phyloP scores from a whole-genome alignment of 2,329 filamentous ascomycete genomes.

The Ophiostoma perfectum region DNA sequence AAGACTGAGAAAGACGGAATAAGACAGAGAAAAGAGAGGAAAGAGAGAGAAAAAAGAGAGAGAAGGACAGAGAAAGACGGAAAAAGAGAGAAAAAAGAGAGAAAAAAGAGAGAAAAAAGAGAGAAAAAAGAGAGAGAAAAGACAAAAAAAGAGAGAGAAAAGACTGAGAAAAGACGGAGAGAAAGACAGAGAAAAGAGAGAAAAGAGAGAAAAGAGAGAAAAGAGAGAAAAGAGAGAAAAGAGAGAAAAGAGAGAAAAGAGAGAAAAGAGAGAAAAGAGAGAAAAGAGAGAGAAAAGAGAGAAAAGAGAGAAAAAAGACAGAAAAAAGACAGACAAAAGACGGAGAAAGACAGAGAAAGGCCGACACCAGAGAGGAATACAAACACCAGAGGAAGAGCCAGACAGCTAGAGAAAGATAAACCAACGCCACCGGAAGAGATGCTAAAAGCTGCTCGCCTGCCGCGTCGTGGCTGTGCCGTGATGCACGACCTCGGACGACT shows the following conservation, averaged over 20 bases:
- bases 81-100: not conserved
- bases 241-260: too few relatives aligned
- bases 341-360: not conserved
- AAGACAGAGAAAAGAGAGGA: not conserved
- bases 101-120: not conserved
- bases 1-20: not conserved
- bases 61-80: too few relatives aligned
- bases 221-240: not conserved
- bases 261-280: not conserved
- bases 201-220: not conserved
- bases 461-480: conserved; percentile 26
- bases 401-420: not conserved
- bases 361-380: not conserved
- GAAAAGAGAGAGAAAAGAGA: not conserved
- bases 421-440: too few relatives aligned
- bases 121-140: conserved; percentile 14
- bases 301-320: not conserved
- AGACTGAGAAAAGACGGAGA: not conserved
- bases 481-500: conserved; percentile 26
- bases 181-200: not conserved
- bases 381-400: too few relatives aligned
- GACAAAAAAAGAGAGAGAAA: not conserved
- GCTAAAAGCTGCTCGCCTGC: conserved; percentile 14
- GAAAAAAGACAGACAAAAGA: conserved; percentile 15
- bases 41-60: not conserved